Base-by-base conservation (phyloP, 371 early-diverging fungal genomes). In the Mortierella sp. region DNA sequence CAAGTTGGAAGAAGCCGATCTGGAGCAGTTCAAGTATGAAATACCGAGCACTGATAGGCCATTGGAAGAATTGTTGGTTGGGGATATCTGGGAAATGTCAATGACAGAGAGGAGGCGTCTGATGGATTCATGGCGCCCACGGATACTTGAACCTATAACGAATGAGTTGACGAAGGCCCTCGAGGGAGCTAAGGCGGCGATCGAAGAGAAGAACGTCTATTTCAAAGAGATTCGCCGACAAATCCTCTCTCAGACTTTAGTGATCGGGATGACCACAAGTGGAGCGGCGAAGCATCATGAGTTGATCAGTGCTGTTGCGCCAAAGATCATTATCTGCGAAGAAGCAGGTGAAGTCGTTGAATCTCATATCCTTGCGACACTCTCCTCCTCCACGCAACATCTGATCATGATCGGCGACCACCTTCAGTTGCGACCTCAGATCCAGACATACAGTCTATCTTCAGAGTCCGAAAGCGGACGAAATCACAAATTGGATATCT, bases 311-410 rank as follows among this genome's bases (percentile, higher is more conserved):
- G 81, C 79, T 3, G 79, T 89, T 21, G 72, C 74, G 2, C 89
- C 90, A 2, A 76, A 78, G 19, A 67, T 89, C 27, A 84, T 89
- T 74, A 82, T 90, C 13, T 87, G 88, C 19, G 93, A 93, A 73
- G 93, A 93, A 76, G 92, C 92, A 0, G 93, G 91, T 3, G 92
- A 93, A 70, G 89, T 91, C 56, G 63, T 93, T 26, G 93, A 93
- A 67, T 82, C 90, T 0, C 91, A 92, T 61, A 86, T 90, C 28
- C 67, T 91, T 9, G 70, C 90, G 8, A 81, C 86, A 0, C 68
- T 90, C 14, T 84, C 85, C 4, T 55, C 53, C 0, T 84, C 86
- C 3, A 72, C 87, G 0, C 86, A 93, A 21, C 93, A 92, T 61
- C 50, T 91, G 43, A 86, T 91, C 26, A 65, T 90, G 39, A 93